Evolutionary conservation across 495 filamentous ascomycete species (phyloP).

Genomic region (Podospora sp.): DNA sequence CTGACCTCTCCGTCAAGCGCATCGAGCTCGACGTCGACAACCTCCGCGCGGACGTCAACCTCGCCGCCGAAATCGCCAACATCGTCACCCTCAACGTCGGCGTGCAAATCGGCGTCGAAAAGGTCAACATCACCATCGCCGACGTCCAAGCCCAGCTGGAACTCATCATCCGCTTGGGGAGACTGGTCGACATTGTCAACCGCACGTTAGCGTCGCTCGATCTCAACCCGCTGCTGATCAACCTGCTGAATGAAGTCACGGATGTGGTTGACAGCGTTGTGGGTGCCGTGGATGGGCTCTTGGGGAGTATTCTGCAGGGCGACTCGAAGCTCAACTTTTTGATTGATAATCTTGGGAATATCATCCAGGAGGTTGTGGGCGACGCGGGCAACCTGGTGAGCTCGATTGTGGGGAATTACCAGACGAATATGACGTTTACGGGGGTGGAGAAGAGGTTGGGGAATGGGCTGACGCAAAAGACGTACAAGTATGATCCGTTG

Average conservation of each 20-base stretch:
- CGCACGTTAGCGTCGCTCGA: slow-evolving; percentile 57
- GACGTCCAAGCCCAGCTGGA: slow-evolving; percentile 59
- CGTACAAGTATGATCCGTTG: slow-evolving; percentile 53
- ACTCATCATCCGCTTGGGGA: slow-evolving; percentile 57
- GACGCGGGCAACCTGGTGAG: slow-evolving; percentile 41
- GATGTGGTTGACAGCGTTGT: slow-evolving; percentile 52
- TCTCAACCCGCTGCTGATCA: slow-evolving; percentile 59
- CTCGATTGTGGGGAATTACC: slow-evolving; percentile 57
- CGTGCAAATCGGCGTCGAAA: slow-evolving; percentile 52
- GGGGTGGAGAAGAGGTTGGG: slow-evolving; percentile 46
- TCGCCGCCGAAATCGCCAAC: slow-evolving; percentile 57
- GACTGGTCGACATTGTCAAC: slow-evolving; percentile 61
- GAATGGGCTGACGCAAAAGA: slow-evolving; percentile 56
- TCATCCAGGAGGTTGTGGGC: slow-evolving; percentile 56
- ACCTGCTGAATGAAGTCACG: slow-evolving; percentile 54
- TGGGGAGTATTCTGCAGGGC: slow-evolving; percentile 56
- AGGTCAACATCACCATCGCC: slow-evolving; percentile 61
- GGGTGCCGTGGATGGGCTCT: slow-evolving; percentile 56
- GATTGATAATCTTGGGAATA: slow-evolving; percentile 62
- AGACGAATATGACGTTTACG: slow-evolving; percentile 60
- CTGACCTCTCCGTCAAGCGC: slow-evolving; percentile 54
- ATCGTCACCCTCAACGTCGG: slow-evolving; percentile 60
- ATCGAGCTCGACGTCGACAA: slow-evolving; percentile 61
- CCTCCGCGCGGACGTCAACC: slow-evolving; percentile 56
- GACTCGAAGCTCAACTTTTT: slow-evolving; percentile 55